Evolutionary conservation across 2,329 filamentous ascomycete genomes (phyloP), one percentile per base, ranked within the genome.

Genomic region (Xylariales sp.): DNA sequence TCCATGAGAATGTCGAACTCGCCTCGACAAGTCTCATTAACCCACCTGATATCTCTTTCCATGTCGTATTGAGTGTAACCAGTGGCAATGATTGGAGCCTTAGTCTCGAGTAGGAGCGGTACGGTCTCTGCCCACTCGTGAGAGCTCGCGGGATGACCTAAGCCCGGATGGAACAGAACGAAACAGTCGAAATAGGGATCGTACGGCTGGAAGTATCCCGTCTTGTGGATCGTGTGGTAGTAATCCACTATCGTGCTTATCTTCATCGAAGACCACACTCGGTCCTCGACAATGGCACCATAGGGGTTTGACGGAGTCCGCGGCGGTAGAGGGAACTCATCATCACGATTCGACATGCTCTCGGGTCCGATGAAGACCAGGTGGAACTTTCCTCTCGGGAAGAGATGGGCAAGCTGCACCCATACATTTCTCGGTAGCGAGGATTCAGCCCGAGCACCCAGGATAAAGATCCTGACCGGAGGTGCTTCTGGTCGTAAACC

Each of bases 121-220:
- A 98, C 66, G 0, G 93, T 97, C 54, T 91, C 83, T 45, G 85
- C 78, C 93, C 94, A 98, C 63, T 98, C 93, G 56, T 95, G 87
- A 39, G 86, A 87, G 57, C 85, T 91, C 11, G 90, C 88, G 1
- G 94, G 90, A 62, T 98, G 93, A 10, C 93, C 94, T 14, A 98
- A 76, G 7, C 94, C 94, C 0, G 94, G 94, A 58, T 98, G 94
- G 74, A 97, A 98, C 38, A 96, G 77, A 56, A 98, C 82, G 59
- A 98, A 95, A 64, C 87, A 93, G 70, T 98, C 93, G 63, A 98
- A 95, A 69, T 98, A 98, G 1, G 93, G 93, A 60, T 98, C 93
- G 60, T 94, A 96, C 0, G 94, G 93, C 44, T 86, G 81, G 68
- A 97, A 98, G 59, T 90, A 78, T 35, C 88, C 85, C 0, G 91